Evolutionary conservation across 116 monocot species (phyloP).

Genomic region (Iris pallida): DNA sequence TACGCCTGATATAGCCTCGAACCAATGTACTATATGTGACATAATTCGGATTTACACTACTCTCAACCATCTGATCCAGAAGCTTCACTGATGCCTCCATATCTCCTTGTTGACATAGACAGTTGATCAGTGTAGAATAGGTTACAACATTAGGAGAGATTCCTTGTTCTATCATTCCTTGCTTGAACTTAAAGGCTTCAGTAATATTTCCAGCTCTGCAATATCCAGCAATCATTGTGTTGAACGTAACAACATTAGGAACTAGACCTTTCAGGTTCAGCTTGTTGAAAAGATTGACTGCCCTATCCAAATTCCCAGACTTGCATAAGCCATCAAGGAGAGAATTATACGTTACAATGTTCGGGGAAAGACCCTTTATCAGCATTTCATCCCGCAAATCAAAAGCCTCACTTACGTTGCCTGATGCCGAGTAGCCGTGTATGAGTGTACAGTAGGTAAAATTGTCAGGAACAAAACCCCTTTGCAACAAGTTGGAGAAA

Average conservation of each 20-base stretch:
- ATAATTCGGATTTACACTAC: conserved; percentile 63
- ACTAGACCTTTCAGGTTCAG: conserved; percentile 48
- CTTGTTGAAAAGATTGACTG: conserved; percentile 71
- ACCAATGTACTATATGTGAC: conserved; percentile 55
- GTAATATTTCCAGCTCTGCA: conserved; percentile 53
- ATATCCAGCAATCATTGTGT: conserved; percentile 77
- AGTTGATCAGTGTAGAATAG: conserved; percentile 82
- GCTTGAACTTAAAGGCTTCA: conserved; percentile 81
- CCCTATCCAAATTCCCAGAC: conserved; percentile 73
- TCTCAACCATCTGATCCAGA: conserved; percentile 69
- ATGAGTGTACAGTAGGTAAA: conserved; percentile 88
- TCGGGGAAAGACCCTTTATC: conserved; percentile 46
- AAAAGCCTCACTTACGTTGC: conserved; percentile 65
- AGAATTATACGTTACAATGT: conserved; percentile 79
- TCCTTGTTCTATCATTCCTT: conserved; percentile 63
- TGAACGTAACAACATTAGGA: conserved; percentile 71
- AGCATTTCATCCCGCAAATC: conserved; percentile 76
- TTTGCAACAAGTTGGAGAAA: conserved; percentile 31
- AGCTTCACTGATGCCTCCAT: conserved; percentile 47
- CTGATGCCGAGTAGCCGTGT: conserved; percentile 59
- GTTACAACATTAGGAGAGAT: conserved; percentile 65
- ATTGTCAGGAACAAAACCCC: conserved; percentile 60
- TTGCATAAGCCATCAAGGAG: conserved; percentile 95
- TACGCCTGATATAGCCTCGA: conserved; percentile 42
- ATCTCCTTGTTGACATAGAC: conserved; percentile 61